Evolutionary conservation across 495 filamentous ascomycete species (phyloP).

Genomic region (Ramalina peruviana): DNA sequence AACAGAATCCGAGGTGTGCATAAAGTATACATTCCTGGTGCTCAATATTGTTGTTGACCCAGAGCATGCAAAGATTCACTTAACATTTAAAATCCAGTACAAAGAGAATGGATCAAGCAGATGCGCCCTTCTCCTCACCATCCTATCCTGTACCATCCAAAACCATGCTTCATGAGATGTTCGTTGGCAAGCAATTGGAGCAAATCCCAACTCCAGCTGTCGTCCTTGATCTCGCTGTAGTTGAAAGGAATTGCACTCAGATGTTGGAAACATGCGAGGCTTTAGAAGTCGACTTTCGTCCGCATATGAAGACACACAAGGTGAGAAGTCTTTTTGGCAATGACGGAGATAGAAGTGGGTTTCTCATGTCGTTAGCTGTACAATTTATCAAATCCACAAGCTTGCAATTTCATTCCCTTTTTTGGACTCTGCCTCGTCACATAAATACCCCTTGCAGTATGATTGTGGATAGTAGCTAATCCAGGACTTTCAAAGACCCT

Average conservation of each 20-base stretch:
- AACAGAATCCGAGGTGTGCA: too few species aligned
- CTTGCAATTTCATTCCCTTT: too few species aligned
- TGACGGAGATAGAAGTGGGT: too few species aligned
- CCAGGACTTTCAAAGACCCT: conserved; percentile 36
- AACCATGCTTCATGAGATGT: conserved; percentile 24
- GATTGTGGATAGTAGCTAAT: too few species aligned
- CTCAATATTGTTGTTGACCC: background rate
- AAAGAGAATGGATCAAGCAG: background rate
- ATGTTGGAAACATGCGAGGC: conserved; percentile 52
- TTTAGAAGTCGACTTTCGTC: conserved; percentile 55
- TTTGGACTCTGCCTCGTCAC: too few species aligned
- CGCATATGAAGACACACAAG: conserved; percentile 84
- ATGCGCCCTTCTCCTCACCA: background rate
- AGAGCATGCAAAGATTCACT: background rate
- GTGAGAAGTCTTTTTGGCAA: conserved; percentile 23
- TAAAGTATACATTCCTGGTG: too few species aligned
- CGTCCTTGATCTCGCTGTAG: conserved; percentile 54
- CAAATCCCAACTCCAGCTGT: conserved; percentile 52
- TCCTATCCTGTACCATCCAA: conserved; percentile 15
- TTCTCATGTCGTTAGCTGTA: too few species aligned
- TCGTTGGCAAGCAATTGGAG: conserved; percentile 46
- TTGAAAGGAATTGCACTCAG: conserved; percentile 53
- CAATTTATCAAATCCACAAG: too few species aligned
- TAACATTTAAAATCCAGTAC: too few species aligned
- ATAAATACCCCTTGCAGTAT: too few species aligned